These are phyloP conservation scores for Fusarium luffae DNA, from an alignment of 2,329 filamentous ascomycete genomes.

Conservation along the genomic window DNA sequence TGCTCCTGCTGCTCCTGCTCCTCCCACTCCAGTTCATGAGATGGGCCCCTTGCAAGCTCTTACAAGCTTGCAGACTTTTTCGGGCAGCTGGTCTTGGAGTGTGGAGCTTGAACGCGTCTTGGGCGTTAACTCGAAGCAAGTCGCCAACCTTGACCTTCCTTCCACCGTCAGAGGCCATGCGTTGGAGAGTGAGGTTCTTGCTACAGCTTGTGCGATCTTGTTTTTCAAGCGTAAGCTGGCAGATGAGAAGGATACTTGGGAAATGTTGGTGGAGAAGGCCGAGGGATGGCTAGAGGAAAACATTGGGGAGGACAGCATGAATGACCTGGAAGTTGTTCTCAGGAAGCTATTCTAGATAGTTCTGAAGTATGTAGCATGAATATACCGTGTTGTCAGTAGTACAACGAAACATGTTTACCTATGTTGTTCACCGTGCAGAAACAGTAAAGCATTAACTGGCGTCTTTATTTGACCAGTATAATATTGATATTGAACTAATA, in stretches of 20 bases:
- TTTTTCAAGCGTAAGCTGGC: constrained; percentile 58
- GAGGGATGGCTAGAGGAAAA: constrained; percentile 58
- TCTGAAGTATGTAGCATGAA: not conserved
- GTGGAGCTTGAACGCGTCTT: constrained; percentile 44
- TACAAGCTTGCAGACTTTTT: constrained; percentile 62
- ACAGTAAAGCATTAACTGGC: not conserved
- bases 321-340: constrained; percentile 34
- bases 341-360: constrained; percentile 26
- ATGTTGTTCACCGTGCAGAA: not conserved
- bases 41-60: constrained; percentile 49
- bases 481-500: not conserved
- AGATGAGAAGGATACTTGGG: constrained; percentile 67
- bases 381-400: not conserved
- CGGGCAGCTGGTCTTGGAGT: constrained; percentile 49
- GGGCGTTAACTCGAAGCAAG: constrained; percentile 27
- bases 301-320: constrained; percentile 16
- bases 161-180: not conserved
- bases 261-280: constrained; percentile 71
- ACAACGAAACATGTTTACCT: too few species aligned
- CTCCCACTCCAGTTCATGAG: not conserved
- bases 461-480: not conserved
- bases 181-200: constrained; percentile 32
- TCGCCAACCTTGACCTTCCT: constrained; percentile 14
- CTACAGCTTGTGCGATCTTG: constrained; percentile 47
- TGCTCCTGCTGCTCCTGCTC: too few species aligned